A percentile compares a stretch with the other conserved stretches of the same genome.
These are phyloP conservation scores for Purshia tridentata DNA, from an alignment of 306 rosid species.

Conservation along the genomic window DNA sequence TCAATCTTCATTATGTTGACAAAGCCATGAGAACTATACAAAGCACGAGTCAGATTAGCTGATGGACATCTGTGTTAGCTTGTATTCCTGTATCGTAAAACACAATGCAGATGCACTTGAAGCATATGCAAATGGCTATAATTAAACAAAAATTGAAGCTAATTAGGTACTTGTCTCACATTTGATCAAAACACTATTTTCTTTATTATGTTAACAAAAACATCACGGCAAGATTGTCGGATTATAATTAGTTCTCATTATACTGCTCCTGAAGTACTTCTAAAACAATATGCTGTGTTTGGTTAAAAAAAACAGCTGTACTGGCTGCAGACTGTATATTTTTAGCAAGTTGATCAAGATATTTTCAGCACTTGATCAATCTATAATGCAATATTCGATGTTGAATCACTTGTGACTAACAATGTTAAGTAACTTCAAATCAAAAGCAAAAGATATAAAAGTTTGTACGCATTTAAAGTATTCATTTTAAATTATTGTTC, in stretches of 20 bases:
- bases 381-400: neutral
- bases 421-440: slow-evolving; percentile 12
- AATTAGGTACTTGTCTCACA: neutral
- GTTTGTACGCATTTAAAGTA: neutral
- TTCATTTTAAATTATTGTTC: neutral
- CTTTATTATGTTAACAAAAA: neutral
- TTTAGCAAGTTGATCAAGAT: neutral
- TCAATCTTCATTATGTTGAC: slow-evolving; percentile 6
- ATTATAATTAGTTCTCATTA: neutral
- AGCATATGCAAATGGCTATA: slow-evolving; percentile 6
- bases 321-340: neutral
- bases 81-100: slow-evolving; percentile 16
- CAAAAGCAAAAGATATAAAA: neutral
- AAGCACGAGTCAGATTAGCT: slow-evolving; percentile 21
- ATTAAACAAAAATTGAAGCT: neutral
- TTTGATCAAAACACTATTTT: neutral
- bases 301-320: neutral
- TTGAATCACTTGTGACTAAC: neutral
- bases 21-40: slow-evolving; percentile 12
- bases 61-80: slow-evolving; percentile 34
- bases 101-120: slow-evolving; percentile 20
- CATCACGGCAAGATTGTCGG: slow-evolving; percentile 20
- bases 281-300: slow-evolving; percentile 1
- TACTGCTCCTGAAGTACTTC: slow-evolving; percentile 9
- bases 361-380: neutral